phyloP scores from a whole-genome alignment of 306 rosid genomes.

The Rubus parviflorus region DNA sequence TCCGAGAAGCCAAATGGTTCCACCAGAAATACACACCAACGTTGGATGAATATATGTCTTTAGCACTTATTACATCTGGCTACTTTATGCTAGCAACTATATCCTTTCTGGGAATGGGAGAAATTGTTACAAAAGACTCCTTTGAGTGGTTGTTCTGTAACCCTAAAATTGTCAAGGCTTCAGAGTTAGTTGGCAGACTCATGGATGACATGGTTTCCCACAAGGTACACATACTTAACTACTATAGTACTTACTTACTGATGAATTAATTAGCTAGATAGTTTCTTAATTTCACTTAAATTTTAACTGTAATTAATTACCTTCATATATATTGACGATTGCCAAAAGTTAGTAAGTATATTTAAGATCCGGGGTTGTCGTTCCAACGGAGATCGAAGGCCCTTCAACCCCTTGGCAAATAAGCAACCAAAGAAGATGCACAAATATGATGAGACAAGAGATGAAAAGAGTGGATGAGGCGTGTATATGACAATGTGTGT shows the following conservation, averaged over 20 bases:
- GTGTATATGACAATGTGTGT: too few relatives aligned
- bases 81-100: background rate
- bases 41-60: conserved; percentile 29
- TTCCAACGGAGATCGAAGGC: too few relatives aligned
- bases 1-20: too few relatives aligned
- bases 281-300: background rate
- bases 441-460: too few relatives aligned
- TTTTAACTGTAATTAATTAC: background rate
- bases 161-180: conserved; percentile 21
- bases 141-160: conserved; percentile 4
- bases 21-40: too few relatives aligned
- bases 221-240: conserved; percentile 2
- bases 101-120: conserved; percentile 19
- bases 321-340: background rate
- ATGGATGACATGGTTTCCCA: conserved; percentile 3
- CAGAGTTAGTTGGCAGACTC: background rate
- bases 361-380: too few relatives aligned
- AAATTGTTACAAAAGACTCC: conserved; percentile 4
- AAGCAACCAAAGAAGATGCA: too few relatives aligned
- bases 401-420: too few relatives aligned
- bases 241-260: background rate
- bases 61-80: background rate
- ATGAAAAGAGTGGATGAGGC: too few relatives aligned
- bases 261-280: background rate
- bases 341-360: too few relatives aligned